Percentiles rank a stretch among this genome's conserved stretches.
Conservation (phyloP, 192 early-diverging fungal species). For the Coemansia sp. region DNA sequence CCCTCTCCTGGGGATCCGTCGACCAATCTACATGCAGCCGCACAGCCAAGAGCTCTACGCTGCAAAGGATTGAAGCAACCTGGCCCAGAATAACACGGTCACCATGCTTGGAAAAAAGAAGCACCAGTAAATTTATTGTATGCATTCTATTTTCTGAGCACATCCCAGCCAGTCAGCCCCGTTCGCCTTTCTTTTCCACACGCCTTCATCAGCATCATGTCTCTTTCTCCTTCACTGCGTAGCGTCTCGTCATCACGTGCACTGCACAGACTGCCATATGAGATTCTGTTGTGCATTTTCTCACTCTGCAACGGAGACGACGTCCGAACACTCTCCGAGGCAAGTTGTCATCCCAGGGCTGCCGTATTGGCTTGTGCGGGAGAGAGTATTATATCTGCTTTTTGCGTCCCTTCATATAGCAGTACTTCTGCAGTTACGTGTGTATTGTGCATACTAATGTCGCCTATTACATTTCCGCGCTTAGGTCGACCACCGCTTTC, state of each 20-base stretch:
- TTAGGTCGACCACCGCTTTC: conserved; percentile 8
- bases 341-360: conserved; percentile 1
- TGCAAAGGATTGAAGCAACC: not conserved
- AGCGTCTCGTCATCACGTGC: not conserved
- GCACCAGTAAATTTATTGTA: not conserved
- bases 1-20: not conserved
- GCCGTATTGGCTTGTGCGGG: not conserved
- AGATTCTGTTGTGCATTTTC: conserved; percentile 32
- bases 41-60: not conserved
- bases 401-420: not conserved
- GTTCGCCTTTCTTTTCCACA: conserved; percentile 8
- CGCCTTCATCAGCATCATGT: not conserved
- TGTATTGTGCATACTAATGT: not conserved
- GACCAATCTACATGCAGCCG: not conserved
- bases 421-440: not conserved
- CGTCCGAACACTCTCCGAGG: conserved; percentile 23
- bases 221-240: not conserved
- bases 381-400: not conserved
- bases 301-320: conserved; percentile 43
- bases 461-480: not conserved
- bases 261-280: conserved; percentile 19
- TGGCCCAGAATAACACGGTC: not conserved
- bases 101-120: not conserved
- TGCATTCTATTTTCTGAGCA: not conserved
- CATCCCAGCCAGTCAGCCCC: not conserved